Percentiles rank a stretch among this genome's conserved stretches.
These are phyloP conservation scores for Penicillium bialowiezense DNA, from an alignment of 495 filamentous ascomycete species.

Conservation along the genomic window DNA sequence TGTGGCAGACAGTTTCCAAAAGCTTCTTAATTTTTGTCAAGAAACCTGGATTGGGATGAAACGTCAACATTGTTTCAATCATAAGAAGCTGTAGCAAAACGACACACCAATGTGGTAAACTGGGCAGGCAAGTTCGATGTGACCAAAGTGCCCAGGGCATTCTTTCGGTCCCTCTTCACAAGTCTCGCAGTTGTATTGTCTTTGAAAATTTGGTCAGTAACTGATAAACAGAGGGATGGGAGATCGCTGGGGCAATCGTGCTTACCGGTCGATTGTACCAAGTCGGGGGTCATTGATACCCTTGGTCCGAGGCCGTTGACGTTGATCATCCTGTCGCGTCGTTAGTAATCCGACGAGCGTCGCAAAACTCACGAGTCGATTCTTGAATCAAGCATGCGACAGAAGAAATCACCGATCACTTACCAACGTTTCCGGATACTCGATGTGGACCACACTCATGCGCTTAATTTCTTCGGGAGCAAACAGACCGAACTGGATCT, in stretches of 20 bases:
- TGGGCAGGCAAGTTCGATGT: slow-evolving; percentile 92
- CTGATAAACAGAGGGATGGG: too few species aligned
- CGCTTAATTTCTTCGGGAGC: slow-evolving; percentile 97
- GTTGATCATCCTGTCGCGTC: slow-evolving; percentile 69
- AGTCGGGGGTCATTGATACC: slow-evolving; percentile 93
- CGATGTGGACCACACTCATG: slow-evolving; percentile 89
- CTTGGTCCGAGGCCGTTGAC: slow-evolving; percentile 77
- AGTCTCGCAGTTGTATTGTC: slow-evolving; percentile 87
- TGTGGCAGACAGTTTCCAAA: slow-evolving; percentile 95
- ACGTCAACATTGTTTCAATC: slow-evolving; percentile 28
- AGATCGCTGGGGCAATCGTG: too few species aligned
- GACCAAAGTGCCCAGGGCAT: slow-evolving; percentile 96
- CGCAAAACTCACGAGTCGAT: slow-evolving; percentile 7
- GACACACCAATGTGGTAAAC: slow-evolving; percentile 72
- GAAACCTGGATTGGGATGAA: slow-evolving; percentile 58
- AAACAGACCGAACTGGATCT: slow-evolving; percentile 97
- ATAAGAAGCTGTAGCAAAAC: slow-evolving; percentile 20
- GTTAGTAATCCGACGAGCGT: slow-evolving; percentile 21
- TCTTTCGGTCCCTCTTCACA: slow-evolving; percentile 92
- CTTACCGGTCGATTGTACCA: slow-evolving; percentile 93
- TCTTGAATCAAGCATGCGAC: not conserved
- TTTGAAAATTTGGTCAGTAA: too few species aligned
- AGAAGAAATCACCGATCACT: slow-evolving; percentile 15
- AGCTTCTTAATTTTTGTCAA: slow-evolving; percentile 98
- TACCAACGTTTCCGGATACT: slow-evolving; percentile 96